Base-by-base conservation (phyloP, 352 stramenopile genomes). In the Thraustochytrium striatum region DNA sequence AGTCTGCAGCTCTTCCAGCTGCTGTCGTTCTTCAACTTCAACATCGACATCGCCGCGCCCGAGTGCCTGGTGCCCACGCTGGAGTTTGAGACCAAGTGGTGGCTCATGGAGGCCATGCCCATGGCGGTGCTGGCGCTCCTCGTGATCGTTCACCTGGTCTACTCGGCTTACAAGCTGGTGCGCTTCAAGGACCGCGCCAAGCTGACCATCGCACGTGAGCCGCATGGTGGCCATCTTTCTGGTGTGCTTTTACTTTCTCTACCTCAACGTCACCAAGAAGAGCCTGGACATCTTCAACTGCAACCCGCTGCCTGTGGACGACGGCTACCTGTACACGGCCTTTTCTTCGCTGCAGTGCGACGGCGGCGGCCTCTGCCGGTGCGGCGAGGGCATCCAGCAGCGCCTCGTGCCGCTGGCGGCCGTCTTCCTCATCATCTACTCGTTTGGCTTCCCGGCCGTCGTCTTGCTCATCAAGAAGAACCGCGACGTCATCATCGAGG, bases 1-100 rank as follows among this genome's bases (percentile, higher is more conserved):
- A 78, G 83, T 16, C 44, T 94, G 13, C 83, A 90, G n/a, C 83
- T 82, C 13, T 81, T 92, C 8, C 85, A 86, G 3, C 87, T 86
- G 16, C 75, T 93, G 35, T 89, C 85, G 28, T 87, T 88, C 7
- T 92, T 93, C 83, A 93, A 92, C 43, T 82, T 94, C 43, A 93
- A 94, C 65, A 43, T 94, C 7, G 89, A 94, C 57, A 84, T 94
- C 35, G 85, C 90, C 21, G 89, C 88, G 13, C 90, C 89, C 0
- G 89, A 93, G 84, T 94, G 90, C 57, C 86, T 91, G 47, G 87
- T 88, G 47, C 72, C 91, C 28, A 87, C 88, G 43, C 83, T 94
- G 2, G 87, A 87, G 53, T 94, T 90, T 73, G 72, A 85, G 41
- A 90, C 86, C 69, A 91, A 92, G 58, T 93, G 88, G 88, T 61